Evolutionary conservation across 768 basidiomycete species (phyloP), one percentile per base, ranked within the genome.

Genomic region (Candolleomyces efflorescens): DNA sequence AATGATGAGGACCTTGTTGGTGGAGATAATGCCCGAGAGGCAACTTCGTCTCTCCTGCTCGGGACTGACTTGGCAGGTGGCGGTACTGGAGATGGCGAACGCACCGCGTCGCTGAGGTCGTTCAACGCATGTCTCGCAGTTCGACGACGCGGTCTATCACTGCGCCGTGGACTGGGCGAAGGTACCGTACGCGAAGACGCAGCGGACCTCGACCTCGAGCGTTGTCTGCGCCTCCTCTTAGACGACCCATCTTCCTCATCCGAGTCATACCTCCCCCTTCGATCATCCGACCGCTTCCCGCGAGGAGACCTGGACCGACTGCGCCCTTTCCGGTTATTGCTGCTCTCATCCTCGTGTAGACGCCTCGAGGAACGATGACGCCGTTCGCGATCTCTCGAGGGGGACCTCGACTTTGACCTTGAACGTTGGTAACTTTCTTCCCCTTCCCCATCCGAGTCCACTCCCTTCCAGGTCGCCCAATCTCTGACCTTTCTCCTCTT

Each of bases 381-480:
- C 12, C 55, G 54, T 18, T 64, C 65, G 48, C 55, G 60, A 58
- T 54, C 61, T 60, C 56, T 64, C 11, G 54, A 55, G 12, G 24
- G 44, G 24, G 39, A 55, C 24, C 54, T 45, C 46, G 38, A 41
- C n/a, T 18, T 20, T 13, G 54, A 63, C 65, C 53, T 63, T 23
- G 60, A 32, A 38, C 61, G 60, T 56, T 70, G 61, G 58, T 65
- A 68, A 53, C 65, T 64, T 26, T 59, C 58, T 36, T 55, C 59
- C 23, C 65, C 59, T 43, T 55, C 43, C 3, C 62, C 65, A 60
- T 73, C 71, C 17, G 74, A 75, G 18, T 78, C 71, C n/a, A 71
- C 70, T 17, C 74, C 77, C 55, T 76, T 77, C 75, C 76, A 76
- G 24, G 72, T 76, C 62, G 82, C 83, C 79, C 82, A 79, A 53